These are phyloP conservation scores for Magnaporthales sp. DNA, from an alignment of 2,329 filamentous ascomycete species.

Conservation along the genomic window DNA sequence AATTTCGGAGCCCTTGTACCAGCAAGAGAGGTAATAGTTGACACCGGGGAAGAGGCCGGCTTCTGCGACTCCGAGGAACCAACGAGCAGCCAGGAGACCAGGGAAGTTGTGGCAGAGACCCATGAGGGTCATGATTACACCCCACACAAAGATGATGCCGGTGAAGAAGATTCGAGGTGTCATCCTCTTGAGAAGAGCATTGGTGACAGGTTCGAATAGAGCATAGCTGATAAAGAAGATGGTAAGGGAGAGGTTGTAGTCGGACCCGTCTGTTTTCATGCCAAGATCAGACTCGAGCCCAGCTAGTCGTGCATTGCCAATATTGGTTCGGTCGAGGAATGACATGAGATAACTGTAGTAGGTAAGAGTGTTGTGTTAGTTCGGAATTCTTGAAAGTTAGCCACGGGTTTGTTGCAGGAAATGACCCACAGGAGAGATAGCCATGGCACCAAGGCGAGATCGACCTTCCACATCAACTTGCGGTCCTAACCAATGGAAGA, in stretches of 20 bases:
- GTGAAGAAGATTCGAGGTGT: slow-evolving; percentile 27
- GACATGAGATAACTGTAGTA: slow-evolving; percentile 5
- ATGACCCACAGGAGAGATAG: slow-evolving; percentile 10
- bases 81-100: slow-evolving; percentile 30
- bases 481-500: background rate
- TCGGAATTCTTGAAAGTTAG: background rate
- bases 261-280: slow-evolving; percentile 3
- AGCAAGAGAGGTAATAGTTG: slow-evolving; percentile 75
- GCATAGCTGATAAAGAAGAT: slow-evolving; percentile 12
- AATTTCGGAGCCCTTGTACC: slow-evolving; percentile 75
- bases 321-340: slow-evolving; percentile 12
- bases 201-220: slow-evolving; percentile 30
- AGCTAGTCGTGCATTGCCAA: slow-evolving; percentile 12
- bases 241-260: slow-evolving; percentile 13
- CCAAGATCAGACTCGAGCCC: slow-evolving; percentile 9
- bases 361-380: background rate
- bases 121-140: slow-evolving; percentile 35
- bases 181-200: slow-evolving; percentile 29
- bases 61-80: slow-evolving; percentile 36
- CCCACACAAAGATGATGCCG: slow-evolving; percentile 33
- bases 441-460: slow-evolving; percentile 8
- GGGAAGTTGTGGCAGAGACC: slow-evolving; percentile 32
- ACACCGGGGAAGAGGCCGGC: slow-evolving; percentile 45
- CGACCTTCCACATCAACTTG: slow-evolving; percentile 9
- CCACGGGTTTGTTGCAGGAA: background rate